phyloP scores from a whole-genome alignment of 306 rosid species.

The Sesbania bispinosa region DNA sequence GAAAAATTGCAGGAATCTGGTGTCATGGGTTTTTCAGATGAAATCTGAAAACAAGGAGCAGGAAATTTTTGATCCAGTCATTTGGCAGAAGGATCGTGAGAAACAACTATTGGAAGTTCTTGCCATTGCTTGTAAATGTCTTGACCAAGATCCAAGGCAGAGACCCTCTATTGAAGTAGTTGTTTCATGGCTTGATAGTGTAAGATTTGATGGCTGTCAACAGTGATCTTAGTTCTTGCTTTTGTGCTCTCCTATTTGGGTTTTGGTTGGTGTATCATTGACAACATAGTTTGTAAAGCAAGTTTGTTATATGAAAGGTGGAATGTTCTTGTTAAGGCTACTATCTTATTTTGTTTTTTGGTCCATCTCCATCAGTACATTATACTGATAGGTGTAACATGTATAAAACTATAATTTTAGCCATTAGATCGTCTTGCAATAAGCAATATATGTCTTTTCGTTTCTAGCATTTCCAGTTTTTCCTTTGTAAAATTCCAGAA shows the following conservation, averaged over 20 bases:
- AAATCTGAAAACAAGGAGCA: constrained; percentile 58
- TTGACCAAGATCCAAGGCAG: constrained; percentile 66
- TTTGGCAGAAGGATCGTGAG: constrained; percentile 58
- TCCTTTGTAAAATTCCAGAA: no score
- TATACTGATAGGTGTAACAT: constrained; percentile 35
- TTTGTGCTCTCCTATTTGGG: constrained; percentile 3
- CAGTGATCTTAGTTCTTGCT: constrained; percentile 31
- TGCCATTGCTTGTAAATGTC: constrained; percentile 62
- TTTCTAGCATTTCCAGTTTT: no score
- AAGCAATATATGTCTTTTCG: constrained; percentile 18
- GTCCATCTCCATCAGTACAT: no score
- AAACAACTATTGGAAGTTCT: constrained; percentile 61
- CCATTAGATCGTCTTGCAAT: constrained; percentile 21
- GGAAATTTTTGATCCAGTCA: constrained; percentile 55
- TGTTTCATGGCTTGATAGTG: constrained; percentile 64
- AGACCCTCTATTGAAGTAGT: constrained; percentile 72
- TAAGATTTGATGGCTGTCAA: constrained; percentile 37
- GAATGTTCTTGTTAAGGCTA: constrained; percentile 24
- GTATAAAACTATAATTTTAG: constrained; percentile 38
- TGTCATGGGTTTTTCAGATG: constrained; percentile 74
- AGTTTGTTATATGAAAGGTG: constrained; percentile 29
- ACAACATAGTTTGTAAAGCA: constrained; percentile 42
- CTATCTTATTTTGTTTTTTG: constrained; percentile 1
- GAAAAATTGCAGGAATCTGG: constrained; percentile 66
- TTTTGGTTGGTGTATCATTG: constrained; percentile 24